These are phyloP conservation scores for Podochytrium sp. DNA, from an alignment of 192 early-diverging fungal species.

Conservation along the genomic window DNA sequence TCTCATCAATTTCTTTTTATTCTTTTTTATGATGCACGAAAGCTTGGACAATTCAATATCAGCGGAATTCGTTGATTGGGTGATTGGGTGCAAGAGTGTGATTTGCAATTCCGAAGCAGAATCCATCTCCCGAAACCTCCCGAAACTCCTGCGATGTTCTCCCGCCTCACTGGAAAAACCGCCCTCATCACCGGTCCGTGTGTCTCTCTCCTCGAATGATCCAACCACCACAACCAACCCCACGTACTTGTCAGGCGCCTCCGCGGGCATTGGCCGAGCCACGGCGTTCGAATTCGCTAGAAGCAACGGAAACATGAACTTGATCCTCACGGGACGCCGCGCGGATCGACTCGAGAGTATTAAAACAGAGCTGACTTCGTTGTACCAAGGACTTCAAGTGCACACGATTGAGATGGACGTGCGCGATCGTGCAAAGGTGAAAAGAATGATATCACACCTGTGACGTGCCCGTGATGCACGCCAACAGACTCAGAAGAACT, in stretches of 20 bases:
- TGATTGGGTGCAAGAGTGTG: too few species aligned
- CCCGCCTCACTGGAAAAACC: conserved; percentile 35
- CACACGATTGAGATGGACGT: conserved; percentile 76
- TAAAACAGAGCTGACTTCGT: conserved; percentile 47
- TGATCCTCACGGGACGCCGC: conserved; percentile 58
- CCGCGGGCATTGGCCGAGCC: conserved; percentile 74
- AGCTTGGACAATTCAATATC: too few species aligned
- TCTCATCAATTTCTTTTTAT: too few species aligned
- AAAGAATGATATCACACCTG: not conserved
- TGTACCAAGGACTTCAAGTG: conserved; percentile 59
- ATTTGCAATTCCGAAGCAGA: too few species aligned
- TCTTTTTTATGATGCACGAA: too few species aligned
- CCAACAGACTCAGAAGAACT: not conserved
- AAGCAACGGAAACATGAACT: conserved; percentile 52
- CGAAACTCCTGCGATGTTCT: conserved; percentile 4
- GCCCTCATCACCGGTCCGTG: conserved; percentile 36
- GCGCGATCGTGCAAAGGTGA: conserved; percentile 51
- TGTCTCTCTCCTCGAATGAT: not conserved
- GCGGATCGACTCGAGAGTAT: conserved; percentile 65
- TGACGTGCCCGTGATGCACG: not conserved
- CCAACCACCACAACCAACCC: too few species aligned
- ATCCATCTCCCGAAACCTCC: too few species aligned
- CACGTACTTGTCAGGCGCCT: conserved; percentile 65
- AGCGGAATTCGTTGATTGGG: too few species aligned
- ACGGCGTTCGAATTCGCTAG: conserved; percentile 68